phyloP scores from a whole-genome alignment of 257 asterid genomes.

The Linaria vulgaris region DNA sequence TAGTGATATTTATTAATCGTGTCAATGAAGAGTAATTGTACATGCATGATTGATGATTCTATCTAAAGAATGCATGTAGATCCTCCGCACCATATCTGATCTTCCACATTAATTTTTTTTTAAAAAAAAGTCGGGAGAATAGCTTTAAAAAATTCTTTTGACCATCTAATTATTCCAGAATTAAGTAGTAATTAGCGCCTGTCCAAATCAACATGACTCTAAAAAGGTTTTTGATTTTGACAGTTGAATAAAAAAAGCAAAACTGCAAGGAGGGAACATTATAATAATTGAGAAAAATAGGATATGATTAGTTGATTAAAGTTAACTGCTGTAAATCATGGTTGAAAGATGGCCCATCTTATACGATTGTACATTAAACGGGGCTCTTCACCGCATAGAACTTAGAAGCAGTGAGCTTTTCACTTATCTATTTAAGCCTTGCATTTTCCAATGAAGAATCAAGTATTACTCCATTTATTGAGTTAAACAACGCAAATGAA shows the following conservation, averaged over 20 bases:
- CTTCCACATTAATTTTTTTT: background rate
- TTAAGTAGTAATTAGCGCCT: background rate
- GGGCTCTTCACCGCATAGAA: too few relatives aligned
- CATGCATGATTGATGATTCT: conserved; percentile 7
- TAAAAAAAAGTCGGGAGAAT: too few relatives aligned
- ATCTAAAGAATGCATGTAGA: background rate
- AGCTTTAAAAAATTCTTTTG: background rate
- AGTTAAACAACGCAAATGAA: too few relatives aligned
- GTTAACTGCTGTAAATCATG: background rate
- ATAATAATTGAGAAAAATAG: too few relatives aligned
- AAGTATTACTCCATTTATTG: too few relatives aligned
- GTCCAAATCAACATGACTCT: background rate
- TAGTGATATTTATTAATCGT: background rate
- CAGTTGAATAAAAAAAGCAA: background rate
- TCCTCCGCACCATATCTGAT: background rate
- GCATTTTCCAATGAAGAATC: too few relatives aligned
- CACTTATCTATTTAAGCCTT: background rate
- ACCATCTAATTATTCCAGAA: background rate
- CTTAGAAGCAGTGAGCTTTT: background rate
- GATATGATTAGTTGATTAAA: background rate
- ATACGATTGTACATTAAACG: background rate
- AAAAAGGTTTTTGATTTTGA: too few relatives aligned
- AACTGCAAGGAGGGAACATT: background rate
- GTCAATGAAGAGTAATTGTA: background rate
- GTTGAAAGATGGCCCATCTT: background rate